Evolutionary conservation across 2,329 filamentous ascomycete genomes (phyloP), one percentile per base, ranked within the genome.

Genomic region (Penicillium sclerotigenum): DNA sequence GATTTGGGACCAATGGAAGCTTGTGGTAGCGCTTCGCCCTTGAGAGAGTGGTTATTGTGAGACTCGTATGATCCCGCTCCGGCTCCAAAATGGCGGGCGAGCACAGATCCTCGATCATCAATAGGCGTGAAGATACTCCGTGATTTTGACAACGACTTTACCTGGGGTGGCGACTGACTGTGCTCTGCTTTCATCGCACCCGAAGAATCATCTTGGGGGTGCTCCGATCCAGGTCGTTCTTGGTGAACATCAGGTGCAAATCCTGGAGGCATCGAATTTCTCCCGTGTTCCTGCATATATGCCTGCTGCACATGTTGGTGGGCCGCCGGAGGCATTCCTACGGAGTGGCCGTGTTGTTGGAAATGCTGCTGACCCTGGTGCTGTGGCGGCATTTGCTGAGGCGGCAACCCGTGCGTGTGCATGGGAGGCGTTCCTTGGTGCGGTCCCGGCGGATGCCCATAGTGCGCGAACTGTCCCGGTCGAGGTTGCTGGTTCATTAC

Each of bases 81-180:
- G 62, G 89, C 83, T 16, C 85, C 86, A 60, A 89, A 87, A 71
- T 96, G 91, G 62, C 93, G 90, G 13, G 90, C 91, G 41, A 97
- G 77, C 56, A 97, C 87, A 1, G 92, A 97, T 47, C 90, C 84
- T 65, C 89, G 91, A 71, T 96, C 92, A 67, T 97, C 94, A 60
- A 99, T 96, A 0, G 94, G 94, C 0, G 94, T 99, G 71, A 97
- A 97, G 57, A 99, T 97, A 72, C 92, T 97, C 70, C 92, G 88
- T 22, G 88, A 87, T 71, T 92, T 92, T 8, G 81, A 79, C 3
- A 83, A 65, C 6, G 89, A 87, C 67, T 87, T 89, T 2, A 88
- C 87, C 60, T 78, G 74, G 10, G 76, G 71, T 54, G 78, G 76
- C n/a, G 84, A 74, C 40, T 71, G 70, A 22, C 60, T 78, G 69